Conservation (phyloP, 257 asterid genomes). For the Scutellaria barbata region DNA sequence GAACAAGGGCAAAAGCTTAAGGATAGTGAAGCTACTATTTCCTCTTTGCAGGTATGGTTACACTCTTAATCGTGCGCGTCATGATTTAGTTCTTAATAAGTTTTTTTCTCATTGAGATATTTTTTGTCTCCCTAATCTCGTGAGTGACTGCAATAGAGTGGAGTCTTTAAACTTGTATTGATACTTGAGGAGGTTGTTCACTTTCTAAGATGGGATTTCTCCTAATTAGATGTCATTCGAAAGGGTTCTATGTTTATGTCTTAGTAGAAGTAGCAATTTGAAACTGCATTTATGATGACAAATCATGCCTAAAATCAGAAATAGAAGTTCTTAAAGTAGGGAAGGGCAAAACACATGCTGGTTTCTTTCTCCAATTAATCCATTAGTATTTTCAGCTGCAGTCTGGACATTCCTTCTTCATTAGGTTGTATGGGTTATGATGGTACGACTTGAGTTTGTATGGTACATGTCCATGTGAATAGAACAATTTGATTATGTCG, state of each 20-base stretch:
- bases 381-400: background rate
- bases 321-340: background rate
- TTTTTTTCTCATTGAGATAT: background rate
- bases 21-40: slow-evolving; percentile 81
- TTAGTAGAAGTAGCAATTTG: slow-evolving; percentile 8
- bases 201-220: slow-evolving; percentile 13
- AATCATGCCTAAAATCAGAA: background rate
- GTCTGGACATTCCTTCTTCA: background rate
- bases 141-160: background rate
- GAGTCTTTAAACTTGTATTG: background rate
- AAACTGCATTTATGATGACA: slow-evolving; percentile 9
- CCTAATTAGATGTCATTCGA: background rate
- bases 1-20: slow-evolving; percentile 77
- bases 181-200: background rate
- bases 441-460: too few species aligned
- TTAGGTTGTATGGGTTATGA: too few species aligned
- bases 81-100: background rate
- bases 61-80: slow-evolving; percentile 21
- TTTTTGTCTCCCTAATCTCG: background rate
- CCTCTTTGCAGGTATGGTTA: slow-evolving; percentile 70
- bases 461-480: too few species aligned
- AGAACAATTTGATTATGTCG: too few species aligned
- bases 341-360: background rate
- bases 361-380: background rate
- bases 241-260: background rate